Evolutionary conservation across 2,329 filamentous ascomycete species (phyloP).

Genomic region (Talaromyces funiculosus): DNA sequence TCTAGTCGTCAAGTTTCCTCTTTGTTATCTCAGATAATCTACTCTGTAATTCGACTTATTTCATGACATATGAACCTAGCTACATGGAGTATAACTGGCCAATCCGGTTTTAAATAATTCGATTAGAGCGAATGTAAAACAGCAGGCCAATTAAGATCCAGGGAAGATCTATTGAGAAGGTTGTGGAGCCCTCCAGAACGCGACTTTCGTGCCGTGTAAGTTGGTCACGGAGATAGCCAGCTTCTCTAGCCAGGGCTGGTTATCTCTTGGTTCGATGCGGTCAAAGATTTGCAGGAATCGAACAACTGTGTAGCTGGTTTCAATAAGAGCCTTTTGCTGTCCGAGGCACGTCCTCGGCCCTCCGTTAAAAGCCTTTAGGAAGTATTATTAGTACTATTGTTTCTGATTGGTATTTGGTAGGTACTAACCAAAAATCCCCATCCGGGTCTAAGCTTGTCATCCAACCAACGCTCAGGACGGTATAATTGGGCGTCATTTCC

Average conservation of each 20-base stretch:
- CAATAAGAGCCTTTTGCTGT: constrained; percentile 20
- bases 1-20: background rate
- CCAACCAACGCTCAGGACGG: constrained; percentile 46
- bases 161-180: background rate
- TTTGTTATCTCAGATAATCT: background rate
- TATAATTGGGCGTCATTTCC: constrained; percentile 43
- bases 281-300: constrained; percentile 48
- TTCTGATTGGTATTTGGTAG: background rate
- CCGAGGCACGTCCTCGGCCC: constrained; percentile 8
- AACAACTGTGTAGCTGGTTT: constrained; percentile 19
- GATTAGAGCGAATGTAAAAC: background rate
- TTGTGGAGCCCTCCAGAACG: background rate
- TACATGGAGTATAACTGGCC: background rate
- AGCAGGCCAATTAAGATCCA: background rate
- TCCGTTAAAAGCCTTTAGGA: constrained; percentile 2
- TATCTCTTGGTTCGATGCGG: background rate
- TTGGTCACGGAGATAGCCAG: background rate
- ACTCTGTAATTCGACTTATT: background rate
- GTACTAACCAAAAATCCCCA: constrained; percentile 14
- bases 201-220: background rate
- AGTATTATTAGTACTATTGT: constrained; percentile 11
- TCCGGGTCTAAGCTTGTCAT: constrained; percentile 18
- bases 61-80: background rate
- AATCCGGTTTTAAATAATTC: background rate
- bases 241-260: background rate